phyloP scores from a whole-genome alignment of 495 filamentous ascomycete genomes.

The Penicillium robsamsonii region DNA sequence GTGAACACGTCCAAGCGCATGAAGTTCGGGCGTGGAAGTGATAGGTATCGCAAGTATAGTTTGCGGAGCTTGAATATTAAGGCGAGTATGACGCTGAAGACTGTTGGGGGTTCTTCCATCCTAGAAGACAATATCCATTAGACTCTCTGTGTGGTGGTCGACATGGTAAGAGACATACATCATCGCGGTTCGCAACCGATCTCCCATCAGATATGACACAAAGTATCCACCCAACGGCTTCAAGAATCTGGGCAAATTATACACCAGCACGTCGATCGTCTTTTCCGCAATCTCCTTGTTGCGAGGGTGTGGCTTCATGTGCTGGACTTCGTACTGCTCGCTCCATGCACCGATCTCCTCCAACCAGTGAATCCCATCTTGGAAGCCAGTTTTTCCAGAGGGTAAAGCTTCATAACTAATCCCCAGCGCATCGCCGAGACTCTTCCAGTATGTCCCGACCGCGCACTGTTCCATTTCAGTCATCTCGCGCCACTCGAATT shows the following conservation, averaged over 20 bases:
- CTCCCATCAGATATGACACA: slow-evolving; percentile 57
- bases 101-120: slow-evolving; percentile 40
- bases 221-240: slow-evolving; percentile 47
- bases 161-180: slow-evolving; percentile 38
- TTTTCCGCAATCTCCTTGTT: slow-evolving; percentile 55
- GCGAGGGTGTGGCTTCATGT: slow-evolving; percentile 55
- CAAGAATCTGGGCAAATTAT: slow-evolving; percentile 47
- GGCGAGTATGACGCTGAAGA: slow-evolving; percentile 38
- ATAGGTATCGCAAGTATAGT: slow-evolving; percentile 51
- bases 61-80: slow-evolving; percentile 44
- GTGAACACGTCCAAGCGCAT: slow-evolving; percentile 43
- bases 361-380: slow-evolving; percentile 59
- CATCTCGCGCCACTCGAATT: slow-evolving; percentile 62
- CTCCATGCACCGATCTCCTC: slow-evolving; percentile 59
- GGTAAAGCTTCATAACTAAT: slow-evolving; percentile 49
- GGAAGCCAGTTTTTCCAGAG: slow-evolving; percentile 42
- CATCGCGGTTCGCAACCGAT: slow-evolving; percentile 59
- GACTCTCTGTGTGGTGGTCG: neutral
- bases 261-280: slow-evolving; percentile 58
- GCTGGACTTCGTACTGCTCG: slow-evolving; percentile 48
- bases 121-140: slow-evolving; percentile 21
- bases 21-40: slow-evolving; percentile 52
- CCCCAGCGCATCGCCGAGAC: slow-evolving; percentile 57
- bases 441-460: slow-evolving; percentile 62
- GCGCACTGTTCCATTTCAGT: slow-evolving; percentile 63